Conservation (phyloP, 2,329 filamentous ascomycete species). For the Calonectria montana region DNA sequence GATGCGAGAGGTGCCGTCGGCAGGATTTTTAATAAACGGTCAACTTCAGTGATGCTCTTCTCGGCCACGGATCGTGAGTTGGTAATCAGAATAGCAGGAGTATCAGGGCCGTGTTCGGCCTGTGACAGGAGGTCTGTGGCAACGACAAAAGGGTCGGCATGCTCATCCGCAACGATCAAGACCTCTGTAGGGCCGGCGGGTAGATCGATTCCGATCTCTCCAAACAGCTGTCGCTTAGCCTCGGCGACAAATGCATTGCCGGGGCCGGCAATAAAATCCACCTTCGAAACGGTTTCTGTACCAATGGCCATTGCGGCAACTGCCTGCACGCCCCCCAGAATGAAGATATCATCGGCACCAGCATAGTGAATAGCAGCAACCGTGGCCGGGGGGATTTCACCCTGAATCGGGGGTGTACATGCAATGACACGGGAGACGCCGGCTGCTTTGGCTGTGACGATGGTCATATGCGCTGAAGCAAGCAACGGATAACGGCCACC, state of each 20-base stretch:
- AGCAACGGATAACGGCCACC: conserved; percentile 9
- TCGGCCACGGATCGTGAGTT: neutral
- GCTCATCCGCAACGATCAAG: conserved; percentile 16
- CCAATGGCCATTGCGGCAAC: conserved; percentile 21
- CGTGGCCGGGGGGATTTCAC: conserved; percentile 10
- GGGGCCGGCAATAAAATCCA: conserved; percentile 18
- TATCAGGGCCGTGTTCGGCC: conserved; percentile 6
- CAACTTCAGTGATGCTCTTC: neutral
- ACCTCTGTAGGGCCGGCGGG: conserved; percentile 14
- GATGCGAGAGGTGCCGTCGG: conserved; percentile 7
- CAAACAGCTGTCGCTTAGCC: conserved; percentile 18
- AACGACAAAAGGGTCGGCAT: conserved; percentile 5
- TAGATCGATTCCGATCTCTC: conserved; percentile 20
- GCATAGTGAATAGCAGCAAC: conserved; percentile 15
- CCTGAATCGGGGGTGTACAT: conserved; percentile 14
- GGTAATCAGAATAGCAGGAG: neutral
- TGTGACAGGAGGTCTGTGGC: conserved; percentile 2
- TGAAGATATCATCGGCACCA: conserved; percentile 14
- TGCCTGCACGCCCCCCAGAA: conserved; percentile 15
- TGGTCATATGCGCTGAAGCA: conserved; percentile 17
- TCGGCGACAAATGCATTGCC: conserved; percentile 21
- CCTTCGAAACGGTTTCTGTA: conserved; percentile 12
- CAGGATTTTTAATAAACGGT: neutral
- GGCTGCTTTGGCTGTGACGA: conserved; percentile 16
- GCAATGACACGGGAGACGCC: conserved; percentile 11